Evolutionary conservation across 73 alveolate species (phyloP), one percentile per base, ranked within the genome.

Genomic region (Paramecium octaurelia): DNA sequence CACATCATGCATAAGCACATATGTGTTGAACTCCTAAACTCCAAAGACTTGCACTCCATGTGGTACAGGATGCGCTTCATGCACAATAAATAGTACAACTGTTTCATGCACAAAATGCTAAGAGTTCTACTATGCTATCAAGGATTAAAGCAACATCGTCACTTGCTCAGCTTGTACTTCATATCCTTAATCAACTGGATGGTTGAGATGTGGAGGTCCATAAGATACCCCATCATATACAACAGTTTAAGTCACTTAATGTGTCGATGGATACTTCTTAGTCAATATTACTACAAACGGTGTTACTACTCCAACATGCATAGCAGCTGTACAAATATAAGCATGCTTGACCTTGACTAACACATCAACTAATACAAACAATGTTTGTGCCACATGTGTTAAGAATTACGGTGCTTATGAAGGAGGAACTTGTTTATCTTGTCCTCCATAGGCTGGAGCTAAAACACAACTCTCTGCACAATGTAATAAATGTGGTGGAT

Each of bases 21-120:
- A 21, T 75, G 88, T 75, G 0, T 64, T 64, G 10, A 64, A 64
- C 31, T 0, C 84, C n/a, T 38, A 34, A 35, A 38, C 36, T 18
- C 88, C 88, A 36, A 75, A 35, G 8, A 75, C 88, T 75, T 75
- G 88, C 12, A 75, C 88, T 35, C 38, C 88, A 35, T 75, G 88
- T 42, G 60, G 88, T 14, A 42, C 88, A 36, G 88, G 68, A 1
- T 38, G 88, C 16, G 64, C 34, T 2, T 2, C 64, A 29, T 75
- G 88, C 54, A 35, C 88, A 35, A 38, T 42, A 0, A 75, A 12
- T 21, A 4, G 42, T 36, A 75, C 88, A 3, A 38, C 57, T 12
- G 58, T 42, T 12, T n/a, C 88, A n/a, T 75, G 88, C 36, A 75
- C 58, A 21, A 42, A 34, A 38, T 75, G 88, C 68, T 35, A 35